phyloP scores from a whole-genome alignment of 192 early-diverging fungal species.

The Kappamyces sp. region DNA sequence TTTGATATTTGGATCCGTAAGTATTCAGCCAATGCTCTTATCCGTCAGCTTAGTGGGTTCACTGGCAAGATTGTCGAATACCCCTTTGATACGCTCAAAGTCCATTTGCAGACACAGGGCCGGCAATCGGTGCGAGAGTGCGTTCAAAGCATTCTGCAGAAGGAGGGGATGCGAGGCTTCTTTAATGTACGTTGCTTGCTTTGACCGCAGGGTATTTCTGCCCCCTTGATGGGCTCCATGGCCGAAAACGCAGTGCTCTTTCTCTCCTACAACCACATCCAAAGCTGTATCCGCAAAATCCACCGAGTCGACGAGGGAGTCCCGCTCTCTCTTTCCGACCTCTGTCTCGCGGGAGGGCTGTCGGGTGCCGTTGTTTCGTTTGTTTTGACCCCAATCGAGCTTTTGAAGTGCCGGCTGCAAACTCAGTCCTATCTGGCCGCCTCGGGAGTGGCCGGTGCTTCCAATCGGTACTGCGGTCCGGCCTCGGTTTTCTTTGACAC shows the following conservation, averaged over 20 bases:
- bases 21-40: background rate
- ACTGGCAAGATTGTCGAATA: conserved; percentile 92
- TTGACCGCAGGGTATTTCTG: conserved; percentile 66
- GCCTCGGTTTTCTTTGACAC: conserved; percentile 46
- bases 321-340: conserved; percentile 54
- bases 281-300: conserved; percentile 57
- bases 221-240: conserved; percentile 89
- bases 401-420: conserved; percentile 95
- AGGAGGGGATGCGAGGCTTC: conserved; percentile 78
- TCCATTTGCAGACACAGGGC: conserved; percentile 81
- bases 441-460: background rate
- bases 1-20: conserved; percentile 40
- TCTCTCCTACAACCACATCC: conserved; percentile 79
- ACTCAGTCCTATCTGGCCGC: conserved; percentile 40
- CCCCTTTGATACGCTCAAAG: conserved; percentile 89
- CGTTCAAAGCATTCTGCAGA: conserved; percentile 60
- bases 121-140: conserved; percentile 73
- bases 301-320: conserved; percentile 20
- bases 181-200: conserved; percentile 66
- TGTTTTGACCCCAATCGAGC: conserved; percentile 89
- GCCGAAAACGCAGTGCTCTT: conserved; percentile 90
- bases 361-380: conserved; percentile 82
- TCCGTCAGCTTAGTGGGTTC: conserved; percentile 70
- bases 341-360: conserved; percentile 74
- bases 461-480: conserved; percentile 42